A percentile compares a stretch with the other conserved stretches of the same genome.
Evolutionary conservation across 805 yeast species (phyloP).

Genomic region (Komagataella mondaviorum): DNA sequence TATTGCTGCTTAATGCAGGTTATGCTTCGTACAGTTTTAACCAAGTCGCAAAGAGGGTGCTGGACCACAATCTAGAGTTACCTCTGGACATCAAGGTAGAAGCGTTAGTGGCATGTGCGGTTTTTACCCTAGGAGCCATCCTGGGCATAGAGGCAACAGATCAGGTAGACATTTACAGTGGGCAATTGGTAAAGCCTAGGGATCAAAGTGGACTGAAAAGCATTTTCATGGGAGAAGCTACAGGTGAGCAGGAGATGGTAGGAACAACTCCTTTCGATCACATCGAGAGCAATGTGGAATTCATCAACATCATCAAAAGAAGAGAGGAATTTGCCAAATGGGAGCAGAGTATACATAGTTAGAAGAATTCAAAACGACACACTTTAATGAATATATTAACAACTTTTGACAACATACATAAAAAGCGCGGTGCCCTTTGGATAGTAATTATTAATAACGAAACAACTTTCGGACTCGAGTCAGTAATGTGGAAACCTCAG

Average conservation of each 20-base stretch:
- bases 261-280: constrained; percentile 33
- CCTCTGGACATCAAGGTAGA: constrained; percentile 40
- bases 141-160: constrained; percentile 14
- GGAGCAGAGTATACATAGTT: constrained; percentile 8
- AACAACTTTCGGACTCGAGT: not conserved
- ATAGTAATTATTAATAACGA: not conserved
- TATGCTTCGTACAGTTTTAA: constrained; percentile 41
- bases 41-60: constrained; percentile 18
- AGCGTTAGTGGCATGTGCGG: constrained; percentile 29
- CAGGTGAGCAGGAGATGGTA: constrained; percentile 28
- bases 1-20: constrained; percentile 30
- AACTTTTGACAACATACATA: not conserved
- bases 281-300: constrained; percentile 36
- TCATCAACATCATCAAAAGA: constrained; percentile 31
- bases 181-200: constrained; percentile 9
- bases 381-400: not conserved
- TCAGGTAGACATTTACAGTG: constrained; percentile 12
- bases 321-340: constrained; percentile 29
- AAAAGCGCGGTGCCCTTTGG: not conserved
- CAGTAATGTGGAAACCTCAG: not conserved
- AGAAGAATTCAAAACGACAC: not conserved
- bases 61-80: constrained; percentile 7
- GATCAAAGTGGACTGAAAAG: constrained; percentile 22
- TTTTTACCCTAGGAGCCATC: constrained; percentile 26
- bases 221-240: constrained; percentile 33